Percentiles rank a stretch among this genome's conserved stretches.
Conservation (phyloP, 1,139 yeast species). For the Taphrina communis region DNA sequence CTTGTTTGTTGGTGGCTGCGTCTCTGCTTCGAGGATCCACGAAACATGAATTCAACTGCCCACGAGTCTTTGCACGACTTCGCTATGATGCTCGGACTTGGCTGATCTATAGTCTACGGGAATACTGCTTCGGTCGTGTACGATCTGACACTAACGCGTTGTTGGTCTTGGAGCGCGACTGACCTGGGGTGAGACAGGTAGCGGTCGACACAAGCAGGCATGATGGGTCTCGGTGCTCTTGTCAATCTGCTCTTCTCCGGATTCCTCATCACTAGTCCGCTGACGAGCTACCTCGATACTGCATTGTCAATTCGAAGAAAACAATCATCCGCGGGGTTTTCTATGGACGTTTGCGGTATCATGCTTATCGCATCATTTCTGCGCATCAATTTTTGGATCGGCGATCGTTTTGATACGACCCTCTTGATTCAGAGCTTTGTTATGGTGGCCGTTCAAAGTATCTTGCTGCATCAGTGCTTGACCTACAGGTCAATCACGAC, state of each 20-base stretch:
- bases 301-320: constrained; percentile 67
- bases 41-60: not conserved
- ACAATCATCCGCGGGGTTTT: constrained; percentile 74
- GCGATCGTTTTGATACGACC: constrained; percentile 78
- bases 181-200: too few species aligned
- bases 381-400: constrained; percentile 74
- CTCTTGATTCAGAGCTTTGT: constrained; percentile 74
- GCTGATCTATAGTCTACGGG: too few species aligned
- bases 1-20: constrained; percentile 2
- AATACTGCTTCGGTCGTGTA: too few species aligned
- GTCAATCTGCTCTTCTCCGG: constrained; percentile 20
- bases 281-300: constrained; percentile 84
- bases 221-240: not conserved
- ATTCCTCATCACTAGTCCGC: constrained; percentile 54
- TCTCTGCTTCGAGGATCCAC: not conserved
- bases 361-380: constrained; percentile 80
- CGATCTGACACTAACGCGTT: too few species aligned
- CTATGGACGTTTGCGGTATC: constrained; percentile 87
- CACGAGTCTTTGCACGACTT: not conserved
- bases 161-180: too few species aligned
- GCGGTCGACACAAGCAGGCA: not conserved
- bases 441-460: constrained; percentile 73
- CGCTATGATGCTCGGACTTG: not conserved
- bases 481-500: constrained; percentile 8
- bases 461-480: constrained; percentile 24